Evolutionary conservation across 805 yeast species (phyloP), one percentile per base, ranked within the genome.

Genomic region (Zygosaccharomyces kombuchaensis): DNA sequence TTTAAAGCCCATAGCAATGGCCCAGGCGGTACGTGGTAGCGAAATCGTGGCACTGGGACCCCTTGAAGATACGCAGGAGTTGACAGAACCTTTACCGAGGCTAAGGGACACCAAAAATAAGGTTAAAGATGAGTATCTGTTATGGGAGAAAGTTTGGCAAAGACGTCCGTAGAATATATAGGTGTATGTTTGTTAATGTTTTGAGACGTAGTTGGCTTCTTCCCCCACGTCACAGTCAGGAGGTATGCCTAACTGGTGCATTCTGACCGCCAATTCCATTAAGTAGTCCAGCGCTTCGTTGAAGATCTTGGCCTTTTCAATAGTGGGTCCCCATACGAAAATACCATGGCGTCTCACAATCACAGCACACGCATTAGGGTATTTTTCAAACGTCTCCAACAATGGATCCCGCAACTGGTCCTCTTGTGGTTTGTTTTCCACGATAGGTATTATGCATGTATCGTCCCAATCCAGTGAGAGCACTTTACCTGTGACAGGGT

Each of bases 261-360:
- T 86, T 60, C 84, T 84, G 30, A 90, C 77, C 1, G 93, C 96
- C 53, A 90, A 66, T 52, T 87, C 96, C 57, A 91, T 71, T 51
- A 91, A 68, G 62, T 90, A 91, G 59, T 91, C 97, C 48, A 91
- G 80, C 13, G 96, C 95, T 66, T 91, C 98, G 62, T 89, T 89
- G 63, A 85, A 84, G 10, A 91, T 77, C 67, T 91, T 91, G 40
- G 97, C 96, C 67, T 90, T 88, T 86, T 95, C 85, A 9, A 87
- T 86, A 21, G 76, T 80, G 56, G 84, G 87, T 19, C 97, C 97
- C 97, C 97, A 91, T n/a, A 89, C 96, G 62, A 83, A 91, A 36
- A 91, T 82, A 0, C 98, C 98, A 60, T 91, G 98, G 59, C 96
- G 75, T 65, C 96, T 78, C 6, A 91, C 97, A 43, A 91, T 71